Evolutionary conservation across 371 early-diverging fungal genomes (phyloP), one percentile per base, ranked within the genome.

Genomic region (Mortierella sp.): DNA sequence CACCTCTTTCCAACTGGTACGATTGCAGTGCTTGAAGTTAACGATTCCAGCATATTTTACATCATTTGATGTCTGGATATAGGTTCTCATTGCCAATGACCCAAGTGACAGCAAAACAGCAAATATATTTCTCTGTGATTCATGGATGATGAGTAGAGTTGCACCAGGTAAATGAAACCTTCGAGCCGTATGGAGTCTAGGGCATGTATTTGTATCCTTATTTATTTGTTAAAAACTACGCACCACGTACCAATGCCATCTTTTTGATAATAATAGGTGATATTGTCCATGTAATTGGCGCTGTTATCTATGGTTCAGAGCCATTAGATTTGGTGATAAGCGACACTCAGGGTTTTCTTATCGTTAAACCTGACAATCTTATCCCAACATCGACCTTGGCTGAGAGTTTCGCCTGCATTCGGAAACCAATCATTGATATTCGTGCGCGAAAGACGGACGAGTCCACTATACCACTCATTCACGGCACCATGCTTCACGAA

Each of bases 401-500:
- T 0, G 94, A 94, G 28, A 90, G 92, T 33, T 92, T 92, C 62
- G 60, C 83, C 0, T 98, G 98, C 72, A 63, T 91, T 22, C 91
- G 98, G 1, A 89, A 90, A 55, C 89, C 96, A 0, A 89, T 96
- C 9, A 82, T 98, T 1, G 89, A 94, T 50, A 87, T 88, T 55
- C 87, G 93, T 22, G 79, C 94, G 3, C 83, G 87, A 13, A 79
- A 83, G 2, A 60, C 88, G 1, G 79, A 85, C 47, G 89, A 91
- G 11, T 79, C 84, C 9, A 88, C 82, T 1, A 84, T 90, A 22
- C 88, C 92, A 3, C 70, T 95, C 59, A 87, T 97, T 13, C 89
- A 92, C 61, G 98, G 98, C 5, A 88, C 86, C 15, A 82, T 98
- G 38, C 84, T 96, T n/a, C 98, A 98, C 75, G 88, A 90, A 16